Conservation (phyloP, 1,284 basidiomycete species). For the Phellopilus nigrolimitatus region DNA sequence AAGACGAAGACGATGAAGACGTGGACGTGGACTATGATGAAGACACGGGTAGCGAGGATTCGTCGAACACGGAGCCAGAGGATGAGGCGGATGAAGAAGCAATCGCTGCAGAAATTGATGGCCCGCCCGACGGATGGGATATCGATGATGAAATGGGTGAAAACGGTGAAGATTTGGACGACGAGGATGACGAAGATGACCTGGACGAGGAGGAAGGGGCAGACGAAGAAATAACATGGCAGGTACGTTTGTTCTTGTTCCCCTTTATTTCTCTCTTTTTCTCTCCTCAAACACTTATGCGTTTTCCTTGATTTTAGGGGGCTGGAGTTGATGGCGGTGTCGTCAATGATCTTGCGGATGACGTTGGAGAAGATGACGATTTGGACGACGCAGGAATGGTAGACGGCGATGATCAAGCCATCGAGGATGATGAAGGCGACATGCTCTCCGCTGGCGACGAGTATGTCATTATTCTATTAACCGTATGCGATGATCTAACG, state of each 20-base stretch:
- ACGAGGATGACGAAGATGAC: conserved; percentile 49
- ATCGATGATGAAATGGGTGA: conserved; percentile 58
- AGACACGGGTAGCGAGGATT: conserved; percentile 75
- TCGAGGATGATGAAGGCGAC: conserved; percentile 59
- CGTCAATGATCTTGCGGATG: conserved; percentile 45
- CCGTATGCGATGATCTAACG: conserved; percentile 14
- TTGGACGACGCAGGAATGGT: conserved; percentile 45
- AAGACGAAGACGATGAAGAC: conserved; percentile 75
- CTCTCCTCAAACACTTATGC: conserved; percentile 54
- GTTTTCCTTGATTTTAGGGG: no score
- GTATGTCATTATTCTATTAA: conserved; percentile 41
- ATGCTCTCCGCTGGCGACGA: conserved; percentile 64
- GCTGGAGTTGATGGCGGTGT: conserved; percentile 41
- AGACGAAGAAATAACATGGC: conserved; percentile 63
- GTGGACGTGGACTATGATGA: conserved; percentile 86
- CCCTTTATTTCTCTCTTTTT: conserved; percentile 12
- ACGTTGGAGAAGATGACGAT: conserved; percentile 47
- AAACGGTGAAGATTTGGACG: conserved; percentile 56
- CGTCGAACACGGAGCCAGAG: conserved; percentile 66
- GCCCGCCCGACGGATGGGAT: conserved; percentile 34
- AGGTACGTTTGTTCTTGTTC: conserved; percentile 43
- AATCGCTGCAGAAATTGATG: conserved; percentile 30
- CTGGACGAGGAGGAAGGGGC: conserved; percentile 48
- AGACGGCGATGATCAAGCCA: conserved; percentile 38
- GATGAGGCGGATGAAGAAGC: conserved; percentile 45